Evolutionary conservation across 345 rosid species (phyloP).

Genomic region (Psidium friedrichsthalianum): DNA sequence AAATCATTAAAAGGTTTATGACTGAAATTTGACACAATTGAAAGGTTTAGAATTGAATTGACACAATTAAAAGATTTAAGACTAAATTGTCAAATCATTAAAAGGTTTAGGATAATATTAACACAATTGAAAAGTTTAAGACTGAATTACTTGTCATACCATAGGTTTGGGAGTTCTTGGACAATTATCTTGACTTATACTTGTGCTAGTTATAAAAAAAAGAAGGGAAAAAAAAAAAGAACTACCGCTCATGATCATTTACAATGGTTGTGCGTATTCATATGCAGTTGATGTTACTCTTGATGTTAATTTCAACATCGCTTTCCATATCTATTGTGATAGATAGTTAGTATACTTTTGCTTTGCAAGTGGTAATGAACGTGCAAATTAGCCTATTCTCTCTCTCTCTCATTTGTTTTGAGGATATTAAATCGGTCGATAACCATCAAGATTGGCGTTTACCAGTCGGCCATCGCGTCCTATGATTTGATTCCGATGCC

Average conservation of each 20-base stretch:
- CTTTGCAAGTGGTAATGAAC: background rate
- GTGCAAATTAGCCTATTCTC: background rate
- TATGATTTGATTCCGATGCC: background rate
- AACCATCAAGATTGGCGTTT: background rate
- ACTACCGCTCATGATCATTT: background rate
- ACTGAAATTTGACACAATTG: too few species aligned
- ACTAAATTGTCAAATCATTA: too few species aligned
- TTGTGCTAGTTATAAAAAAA: background rate
- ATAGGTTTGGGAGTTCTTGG: too few species aligned
- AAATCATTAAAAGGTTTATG: too few species aligned
- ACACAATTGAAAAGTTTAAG: too few species aligned
- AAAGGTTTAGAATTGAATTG: too few species aligned
- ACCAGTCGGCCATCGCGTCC: background rate
- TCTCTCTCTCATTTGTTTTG: background rate
- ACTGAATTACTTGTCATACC: too few species aligned
- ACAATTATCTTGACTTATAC: background rate
- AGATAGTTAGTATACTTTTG: background rate
- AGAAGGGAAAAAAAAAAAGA: too few species aligned
- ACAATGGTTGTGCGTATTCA: background rate
- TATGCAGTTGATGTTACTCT: background rate
- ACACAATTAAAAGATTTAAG: too few species aligned
- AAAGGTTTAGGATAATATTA: too few species aligned
- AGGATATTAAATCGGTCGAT: background rate
- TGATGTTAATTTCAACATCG: background rate
- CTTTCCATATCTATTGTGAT: background rate